These are phyloP conservation scores for Lathyrus tuberosus DNA, from an alignment of 306 rosid genomes.

Conservation along the genomic window DNA sequence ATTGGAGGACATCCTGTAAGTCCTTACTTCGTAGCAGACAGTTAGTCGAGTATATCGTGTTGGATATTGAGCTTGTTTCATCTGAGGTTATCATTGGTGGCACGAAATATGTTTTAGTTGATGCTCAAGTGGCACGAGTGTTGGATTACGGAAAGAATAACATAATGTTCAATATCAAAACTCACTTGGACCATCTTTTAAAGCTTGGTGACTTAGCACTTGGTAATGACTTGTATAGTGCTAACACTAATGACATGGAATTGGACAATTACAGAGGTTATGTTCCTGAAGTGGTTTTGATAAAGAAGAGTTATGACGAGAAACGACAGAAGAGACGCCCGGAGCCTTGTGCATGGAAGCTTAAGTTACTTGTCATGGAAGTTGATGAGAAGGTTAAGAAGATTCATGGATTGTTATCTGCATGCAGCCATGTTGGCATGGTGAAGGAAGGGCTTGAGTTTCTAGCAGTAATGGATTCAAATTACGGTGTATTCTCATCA, in stretches of 20 bases:
- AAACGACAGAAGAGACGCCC: not conserved
- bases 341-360: conserved; percentile 8
- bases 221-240: conserved; percentile 29
- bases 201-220: conserved; percentile 19
- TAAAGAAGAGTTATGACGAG: conserved; percentile 28
- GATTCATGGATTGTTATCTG: conserved; percentile 69
- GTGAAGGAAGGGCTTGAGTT: conserved; percentile 66
- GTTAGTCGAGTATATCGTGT: conserved; percentile 16
- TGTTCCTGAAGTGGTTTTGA: conserved; percentile 14
- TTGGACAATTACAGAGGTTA: conserved; percentile 17
- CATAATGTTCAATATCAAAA: not conserved
- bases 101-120: conserved; percentile 14
- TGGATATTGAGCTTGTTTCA: conserved; percentile 12
- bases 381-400: no score
- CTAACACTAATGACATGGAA: conserved; percentile 26
- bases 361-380: conserved; percentile 4
- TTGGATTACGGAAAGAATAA: conserved; percentile 8
- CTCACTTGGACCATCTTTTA: conserved; percentile 20
- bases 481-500: conserved; percentile 63
- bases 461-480: conserved; percentile 60
- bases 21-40: conserved; percentile 27
- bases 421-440: conserved; percentile 79
- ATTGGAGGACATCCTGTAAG: conserved; percentile 28
- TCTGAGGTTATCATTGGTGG: conserved; percentile 15
- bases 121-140: conserved; percentile 30